Percentiles rank a stretch among this genome's conserved stretches.
phyloP scores from a whole-genome alignment of 2,329 filamentous ascomycete genomes.

The Neofusicoccum umdonicola region DNA sequence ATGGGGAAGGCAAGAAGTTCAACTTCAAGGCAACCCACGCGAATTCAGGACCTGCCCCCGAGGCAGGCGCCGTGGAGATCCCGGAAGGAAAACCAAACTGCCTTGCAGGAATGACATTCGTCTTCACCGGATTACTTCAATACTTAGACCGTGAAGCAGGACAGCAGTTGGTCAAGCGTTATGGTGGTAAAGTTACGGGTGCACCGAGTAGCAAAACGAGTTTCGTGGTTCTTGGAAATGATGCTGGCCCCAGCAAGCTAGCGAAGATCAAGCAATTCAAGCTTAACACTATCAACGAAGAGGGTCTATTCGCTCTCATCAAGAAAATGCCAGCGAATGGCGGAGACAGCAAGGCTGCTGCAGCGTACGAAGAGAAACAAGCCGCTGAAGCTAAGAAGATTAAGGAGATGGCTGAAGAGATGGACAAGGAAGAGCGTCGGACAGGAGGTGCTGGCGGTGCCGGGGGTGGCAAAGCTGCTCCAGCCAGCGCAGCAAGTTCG shows the following conservation, averaged over 20 bases:
- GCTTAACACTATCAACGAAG: constrained; percentile 91
- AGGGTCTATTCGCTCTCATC: constrained; percentile 87
- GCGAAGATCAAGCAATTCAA: constrained; percentile 75
- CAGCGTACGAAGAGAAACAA: constrained; percentile 80
- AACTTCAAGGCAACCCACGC: constrained; percentile 65
- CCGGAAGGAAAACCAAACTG: constrained; percentile 86
- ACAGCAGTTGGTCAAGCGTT: constrained; percentile 81
- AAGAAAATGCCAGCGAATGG: constrained; percentile 77
- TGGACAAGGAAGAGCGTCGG: constrained; percentile 74
- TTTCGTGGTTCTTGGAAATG: constrained; percentile 85
- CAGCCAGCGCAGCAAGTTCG: constrained; percentile 34
- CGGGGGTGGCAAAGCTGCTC: constrained; percentile 41
- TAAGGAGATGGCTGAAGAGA: constrained; percentile 74
- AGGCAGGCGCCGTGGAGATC: constrained; percentile 63
- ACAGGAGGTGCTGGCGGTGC: constrained; percentile 41
- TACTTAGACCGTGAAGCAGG: constrained; percentile 81
- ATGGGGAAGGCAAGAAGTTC: constrained; percentile 67
- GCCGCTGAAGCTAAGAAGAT: constrained; percentile 82
- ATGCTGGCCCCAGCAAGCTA: constrained; percentile 91
- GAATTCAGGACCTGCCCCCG: constrained; percentile 55
- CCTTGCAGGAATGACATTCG: constrained; percentile 83
- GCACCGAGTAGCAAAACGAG: constrained; percentile 90
- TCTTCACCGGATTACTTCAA: constrained; percentile 87
- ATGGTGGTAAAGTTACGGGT: constrained; percentile 85
- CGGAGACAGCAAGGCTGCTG: constrained; percentile 82